These are phyloP conservation scores for Raphanus raphanistrum DNA, from an alignment of 345 rosid species.

Conservation along the genomic window DNA sequence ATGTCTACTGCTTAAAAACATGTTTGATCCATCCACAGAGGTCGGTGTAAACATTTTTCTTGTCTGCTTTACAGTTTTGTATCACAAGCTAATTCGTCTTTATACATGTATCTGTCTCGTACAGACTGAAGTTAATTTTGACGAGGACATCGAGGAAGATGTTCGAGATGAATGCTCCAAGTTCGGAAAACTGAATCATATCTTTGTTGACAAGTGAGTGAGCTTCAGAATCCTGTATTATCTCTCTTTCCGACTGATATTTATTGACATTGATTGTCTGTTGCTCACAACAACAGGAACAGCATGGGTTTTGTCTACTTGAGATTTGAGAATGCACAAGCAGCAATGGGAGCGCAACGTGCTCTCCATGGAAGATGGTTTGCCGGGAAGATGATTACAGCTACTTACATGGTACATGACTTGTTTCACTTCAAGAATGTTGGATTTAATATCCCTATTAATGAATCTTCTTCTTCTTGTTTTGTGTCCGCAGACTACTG, in stretches of 20 bases:
- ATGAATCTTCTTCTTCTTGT: background rate
- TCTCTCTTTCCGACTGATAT: background rate
- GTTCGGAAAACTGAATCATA: constrained; percentile 72
- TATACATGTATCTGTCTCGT: constrained; percentile 7
- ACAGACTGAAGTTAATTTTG: constrained; percentile 87
- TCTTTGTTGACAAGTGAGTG: constrained; percentile 79
- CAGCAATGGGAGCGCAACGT: constrained; percentile 72
- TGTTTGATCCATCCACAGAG: constrained; percentile 91
- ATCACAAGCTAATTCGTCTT: background rate
- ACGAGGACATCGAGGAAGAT: constrained; percentile 88
- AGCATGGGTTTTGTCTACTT: constrained; percentile 85
- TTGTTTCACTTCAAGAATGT: constrained; percentile 3
- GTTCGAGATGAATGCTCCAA: constrained; percentile 81
- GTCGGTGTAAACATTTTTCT: constrained; percentile 37
- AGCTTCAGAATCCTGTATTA: background rate
- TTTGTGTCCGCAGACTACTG: constrained; percentile 48
- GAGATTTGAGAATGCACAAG: constrained; percentile 59
- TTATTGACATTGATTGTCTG: constrained; percentile 7
- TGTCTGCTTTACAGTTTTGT: background rate
- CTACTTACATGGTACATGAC: constrained; percentile 70
- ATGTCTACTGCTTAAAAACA: constrained; percentile 79
- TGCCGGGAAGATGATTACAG: constrained; percentile 97
- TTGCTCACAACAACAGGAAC: constrained; percentile 51
- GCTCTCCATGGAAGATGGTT: constrained; percentile 98
- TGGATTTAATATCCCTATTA: background rate